Evolutionary conservation across 495 filamentous ascomycete genomes (phyloP), one percentile per base, ranked within the genome.

Genomic region (Aspergillus saccharolyticus): DNA sequence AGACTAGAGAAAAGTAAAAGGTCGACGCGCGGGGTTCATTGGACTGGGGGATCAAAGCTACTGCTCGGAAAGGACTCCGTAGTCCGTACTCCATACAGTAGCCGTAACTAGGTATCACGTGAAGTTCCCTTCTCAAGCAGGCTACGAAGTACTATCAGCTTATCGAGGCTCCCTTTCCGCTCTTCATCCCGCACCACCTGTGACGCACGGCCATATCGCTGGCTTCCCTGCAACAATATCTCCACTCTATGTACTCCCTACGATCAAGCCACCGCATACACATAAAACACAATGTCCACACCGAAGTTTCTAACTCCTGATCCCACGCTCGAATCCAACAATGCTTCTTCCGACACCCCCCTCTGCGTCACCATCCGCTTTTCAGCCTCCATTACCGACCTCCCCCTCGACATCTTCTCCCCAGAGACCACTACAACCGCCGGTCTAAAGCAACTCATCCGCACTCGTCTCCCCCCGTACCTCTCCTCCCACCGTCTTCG

Each of bases 351-450:
- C 33, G 4, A 5, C 2, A 15, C 33, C 42, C 80, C 80, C 53
- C 69, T 92, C 47, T 81, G 85, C 64, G 79, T 96, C 19, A 91
- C 85, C 18, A 85, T 97, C 71, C 90, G 92, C 69, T 97, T 97
- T 82, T 87, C 89, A 48, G 85, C 87, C 55, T 82, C 89, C 3
- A 81, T 93, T 55, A 84, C 91, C 8, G 93, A 97, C 73, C 83
- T 96, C 52, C 82, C 84, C 50, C 81, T 97, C 57, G 83, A 89
- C 66, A 80, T 96, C 71, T 64, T 83, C 49, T 70, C 70, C 17
- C 88, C 92, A 4, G 64, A 76, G 33, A 80, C 74, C 19, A 93
- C 88, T 19, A 88, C 89, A 48, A 80, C 86, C 55, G 78, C 88
- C 46, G 81, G 86, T 0, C 81, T 96, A 30, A 96, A 92, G 66